Evolutionary conservation across 768 basidiomycete species (phyloP).

Genomic region (Pleurotus ostreatus): DNA sequence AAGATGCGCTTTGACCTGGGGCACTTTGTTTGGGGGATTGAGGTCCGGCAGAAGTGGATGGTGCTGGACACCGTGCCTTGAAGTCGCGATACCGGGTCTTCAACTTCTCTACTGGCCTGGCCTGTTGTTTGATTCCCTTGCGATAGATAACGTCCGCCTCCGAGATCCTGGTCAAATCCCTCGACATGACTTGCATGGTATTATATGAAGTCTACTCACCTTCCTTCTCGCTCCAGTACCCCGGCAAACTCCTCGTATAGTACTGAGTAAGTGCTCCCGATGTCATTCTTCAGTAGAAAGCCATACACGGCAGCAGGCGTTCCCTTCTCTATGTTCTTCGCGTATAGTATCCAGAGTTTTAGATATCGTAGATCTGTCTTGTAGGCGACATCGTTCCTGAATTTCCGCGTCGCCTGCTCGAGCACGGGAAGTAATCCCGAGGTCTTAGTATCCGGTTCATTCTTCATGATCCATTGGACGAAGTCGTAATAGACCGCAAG

Average conservation of each 20-base stretch:
- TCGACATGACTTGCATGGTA: background rate
- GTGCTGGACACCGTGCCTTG: conserved; percentile 51
- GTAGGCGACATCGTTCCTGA: conserved; percentile 81
- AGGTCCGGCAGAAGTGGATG: conserved; percentile 15
- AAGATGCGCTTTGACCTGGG: conserved; percentile 27
- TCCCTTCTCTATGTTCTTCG: conserved; percentile 71
- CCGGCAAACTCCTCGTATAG: conserved; percentile 92
- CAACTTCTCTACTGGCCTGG: conserved; percentile 79
- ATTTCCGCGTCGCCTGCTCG: conserved; percentile 78
- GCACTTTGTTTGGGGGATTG: conserved; percentile 21
- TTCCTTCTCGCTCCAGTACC: conserved; percentile 68
- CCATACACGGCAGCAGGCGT: conserved; percentile 69
- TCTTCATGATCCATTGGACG: conserved; percentile 84
- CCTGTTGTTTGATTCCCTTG: conserved; percentile 76
- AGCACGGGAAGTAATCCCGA: conserved; percentile 80
- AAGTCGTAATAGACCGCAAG: conserved; percentile 83
- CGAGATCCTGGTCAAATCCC: conserved; percentile 41
- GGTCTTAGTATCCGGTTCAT: conserved; percentile 66
- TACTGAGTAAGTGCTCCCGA: conserved; percentile 72
- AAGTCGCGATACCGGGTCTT: conserved; percentile 82
- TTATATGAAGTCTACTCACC: conserved; percentile 45
- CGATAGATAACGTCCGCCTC: conserved; percentile 83
- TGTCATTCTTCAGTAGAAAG: conserved; percentile 65
- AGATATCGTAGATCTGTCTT: conserved; percentile 87
- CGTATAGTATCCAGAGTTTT: conserved; percentile 88